phyloP scores from a whole-genome alignment of 2,329 filamentous ascomycete species.

The Fusarium scirpi region DNA sequence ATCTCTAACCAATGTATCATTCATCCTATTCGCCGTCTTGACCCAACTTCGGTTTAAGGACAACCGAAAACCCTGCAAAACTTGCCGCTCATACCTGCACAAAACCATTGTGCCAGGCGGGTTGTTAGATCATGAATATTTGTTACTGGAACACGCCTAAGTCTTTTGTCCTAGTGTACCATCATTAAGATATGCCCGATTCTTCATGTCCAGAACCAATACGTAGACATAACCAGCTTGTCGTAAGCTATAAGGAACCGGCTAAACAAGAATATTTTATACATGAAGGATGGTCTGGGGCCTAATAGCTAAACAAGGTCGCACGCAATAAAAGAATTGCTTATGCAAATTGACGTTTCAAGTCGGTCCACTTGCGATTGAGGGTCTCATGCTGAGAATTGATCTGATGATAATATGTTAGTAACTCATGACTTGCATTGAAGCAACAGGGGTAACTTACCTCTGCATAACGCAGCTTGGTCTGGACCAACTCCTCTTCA shows the following conservation, averaged over 20 bases:
- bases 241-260: slow-evolving; percentile 15
- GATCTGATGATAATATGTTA: slow-evolving; percentile 62
- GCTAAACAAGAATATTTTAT: slow-evolving; percentile 43
- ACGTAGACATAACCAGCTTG: slow-evolving; percentile 9
- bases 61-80: slow-evolving; percentile 11
- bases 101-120: slow-evolving; percentile 4
- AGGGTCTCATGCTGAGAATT: slow-evolving; percentile 78
- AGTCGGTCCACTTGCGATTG: slow-evolving; percentile 80
- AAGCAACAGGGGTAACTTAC: slow-evolving; percentile 66
- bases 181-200: slow-evolving; percentile 40
- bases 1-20: slow-evolving; percentile 16
- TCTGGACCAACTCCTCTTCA: slow-evolving; percentile 90
- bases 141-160: slow-evolving; percentile 28
- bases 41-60: not conserved
- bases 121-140: slow-evolving; percentile 27
- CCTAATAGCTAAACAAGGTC: slow-evolving; percentile 29
- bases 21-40: slow-evolving; percentile 13
- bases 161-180: slow-evolving; percentile 26
- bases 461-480: slow-evolving; percentile 96
- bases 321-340: not conserved
- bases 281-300: slow-evolving; percentile 40
- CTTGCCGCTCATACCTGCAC: slow-evolving; percentile 23
- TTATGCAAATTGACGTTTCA: slow-evolving; percentile 69
- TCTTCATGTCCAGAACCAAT: slow-evolving; percentile 28
- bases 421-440: not conserved